Conservation (phyloP, 768 basidiomycete genomes). For the Crepidotus variabilis region DNA sequence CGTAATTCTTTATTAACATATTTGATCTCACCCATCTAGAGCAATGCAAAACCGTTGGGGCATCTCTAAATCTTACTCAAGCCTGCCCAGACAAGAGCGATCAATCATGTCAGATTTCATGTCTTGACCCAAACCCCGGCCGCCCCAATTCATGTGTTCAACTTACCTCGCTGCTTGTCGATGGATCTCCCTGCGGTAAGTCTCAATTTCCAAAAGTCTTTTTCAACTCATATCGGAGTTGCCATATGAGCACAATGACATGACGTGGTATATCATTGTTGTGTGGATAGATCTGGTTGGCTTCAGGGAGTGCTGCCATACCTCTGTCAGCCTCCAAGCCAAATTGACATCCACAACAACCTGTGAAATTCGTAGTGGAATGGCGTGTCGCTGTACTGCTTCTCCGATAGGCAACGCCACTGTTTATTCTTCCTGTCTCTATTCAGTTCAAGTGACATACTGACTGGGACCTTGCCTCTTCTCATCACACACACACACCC, state of each 20-base stretch:
- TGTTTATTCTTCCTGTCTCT: not conserved
- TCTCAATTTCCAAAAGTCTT: constrained; percentile 10
- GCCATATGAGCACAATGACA: not conserved
- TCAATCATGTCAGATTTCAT: constrained; percentile 73
- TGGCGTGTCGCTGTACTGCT: not conserved
- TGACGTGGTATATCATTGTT: not conserved
- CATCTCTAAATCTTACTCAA: constrained; percentile 62
- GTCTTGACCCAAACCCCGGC: constrained; percentile 56
- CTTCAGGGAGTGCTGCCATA: no score
- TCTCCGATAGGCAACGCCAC: not conserved
- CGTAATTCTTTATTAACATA: not conserved
- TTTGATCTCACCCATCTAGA: constrained; percentile 27
- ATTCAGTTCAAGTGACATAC: not conserved
- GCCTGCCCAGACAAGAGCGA: constrained; percentile 66
- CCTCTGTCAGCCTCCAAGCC: no score
- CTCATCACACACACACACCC: not conserved
- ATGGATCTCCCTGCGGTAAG: constrained; percentile 83
- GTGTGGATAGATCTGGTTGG: not conserved
- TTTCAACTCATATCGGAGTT: not conserved
- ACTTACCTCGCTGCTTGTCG: constrained; percentile 66
- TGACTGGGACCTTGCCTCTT: not conserved
- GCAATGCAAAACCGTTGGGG: constrained; percentile 75
- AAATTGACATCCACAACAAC: no score
- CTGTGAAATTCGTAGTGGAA: not conserved
- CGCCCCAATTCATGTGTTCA: constrained; percentile 59